Conservation (phyloP, 2,329 filamentous ascomycete genomes). For the Sporothrix mexicana region DNA sequence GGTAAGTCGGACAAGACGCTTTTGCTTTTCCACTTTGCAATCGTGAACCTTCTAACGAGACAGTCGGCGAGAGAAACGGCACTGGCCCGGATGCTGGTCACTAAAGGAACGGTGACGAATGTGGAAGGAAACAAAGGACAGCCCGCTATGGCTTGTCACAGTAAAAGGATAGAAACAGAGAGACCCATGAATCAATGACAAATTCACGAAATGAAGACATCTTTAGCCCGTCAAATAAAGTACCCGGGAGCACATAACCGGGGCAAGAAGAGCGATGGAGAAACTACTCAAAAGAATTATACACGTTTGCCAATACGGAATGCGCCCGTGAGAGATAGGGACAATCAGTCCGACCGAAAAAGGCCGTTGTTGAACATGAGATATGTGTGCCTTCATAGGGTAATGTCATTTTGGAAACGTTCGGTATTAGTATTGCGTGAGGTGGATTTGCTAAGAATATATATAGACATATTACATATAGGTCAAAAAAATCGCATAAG, state of each 20-base stretch:
- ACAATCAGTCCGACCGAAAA: neutral
- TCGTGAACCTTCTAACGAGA: constrained; percentile 21
- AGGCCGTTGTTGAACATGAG: neutral
- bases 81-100: constrained; percentile 51
- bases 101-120: neutral
- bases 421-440: too few species aligned
- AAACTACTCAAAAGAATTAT: neutral
- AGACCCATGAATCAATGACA: constrained; percentile 17
- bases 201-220: neutral
- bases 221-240: neutral
- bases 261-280: too few species aligned
- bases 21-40: neutral
- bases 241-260: neutral
- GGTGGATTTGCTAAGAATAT: too few species aligned
- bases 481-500: too few species aligned
- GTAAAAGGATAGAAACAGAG: neutral
- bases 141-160: neutral
- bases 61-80: constrained; percentile 64
- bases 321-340: neutral
- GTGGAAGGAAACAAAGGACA: neutral
- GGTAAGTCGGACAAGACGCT: constrained; percentile 53
- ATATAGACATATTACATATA: too few species aligned
- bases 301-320: neutral
- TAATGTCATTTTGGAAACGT: too few species aligned
- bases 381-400: too few species aligned